A percentile compares a stretch with the other conserved stretches of the same genome.
Evolutionary conservation across 495 filamentous ascomycete species (phyloP).

Genomic region (Aspergillus indologenus): DNA sequence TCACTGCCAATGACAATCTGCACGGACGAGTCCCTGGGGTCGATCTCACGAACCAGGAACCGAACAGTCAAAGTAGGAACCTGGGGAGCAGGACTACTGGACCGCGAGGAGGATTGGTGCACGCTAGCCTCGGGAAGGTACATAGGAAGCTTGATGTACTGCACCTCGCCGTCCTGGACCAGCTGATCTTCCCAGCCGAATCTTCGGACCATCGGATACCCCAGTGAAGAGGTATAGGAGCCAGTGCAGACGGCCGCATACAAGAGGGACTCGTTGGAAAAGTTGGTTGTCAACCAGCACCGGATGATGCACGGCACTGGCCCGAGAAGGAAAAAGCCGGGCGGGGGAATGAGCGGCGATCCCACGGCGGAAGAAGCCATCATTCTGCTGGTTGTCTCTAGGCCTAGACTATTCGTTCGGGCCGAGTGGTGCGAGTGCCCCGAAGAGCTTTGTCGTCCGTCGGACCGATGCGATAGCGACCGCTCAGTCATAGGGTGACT

Average conservation of each 20-base stretch:
- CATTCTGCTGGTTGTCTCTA: conserved; percentile 66
- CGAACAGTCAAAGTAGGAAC: conserved; percentile 73
- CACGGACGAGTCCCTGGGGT: conserved; percentile 53
- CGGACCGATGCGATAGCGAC: conserved; percentile 89
- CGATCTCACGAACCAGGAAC: conserved; percentile 66
- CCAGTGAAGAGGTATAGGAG: conserved; percentile 78
- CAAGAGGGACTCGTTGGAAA: conserved; percentile 79
- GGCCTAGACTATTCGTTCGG: conserved; percentile 76
- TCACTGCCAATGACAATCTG: conserved; percentile 87
- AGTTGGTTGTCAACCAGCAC: conserved; percentile 87
- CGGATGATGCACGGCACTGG: conserved; percentile 90
- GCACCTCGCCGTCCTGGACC: conserved; percentile 57
- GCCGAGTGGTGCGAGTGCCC: conserved; percentile 80
- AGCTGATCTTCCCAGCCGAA: conserved; percentile 68
- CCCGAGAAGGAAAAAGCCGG: conserved; percentile 76
- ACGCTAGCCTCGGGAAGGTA: conserved; percentile 90
- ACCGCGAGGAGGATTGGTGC: conserved; percentile 67
- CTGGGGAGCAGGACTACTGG: conserved; percentile 70
- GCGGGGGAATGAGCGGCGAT: conserved; percentile 71
- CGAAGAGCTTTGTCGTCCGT: conserved; percentile 90
- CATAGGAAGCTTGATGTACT: conserved; percentile 71
- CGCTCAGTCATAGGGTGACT: conserved; percentile 84
- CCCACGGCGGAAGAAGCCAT: conserved; percentile 58
- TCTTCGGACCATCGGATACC: conserved; percentile 66
- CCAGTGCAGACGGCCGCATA: conserved; percentile 93